Evolutionary conservation across 768 basidiomycete species (phyloP).

Genomic region (Lentinula edodes): DNA sequence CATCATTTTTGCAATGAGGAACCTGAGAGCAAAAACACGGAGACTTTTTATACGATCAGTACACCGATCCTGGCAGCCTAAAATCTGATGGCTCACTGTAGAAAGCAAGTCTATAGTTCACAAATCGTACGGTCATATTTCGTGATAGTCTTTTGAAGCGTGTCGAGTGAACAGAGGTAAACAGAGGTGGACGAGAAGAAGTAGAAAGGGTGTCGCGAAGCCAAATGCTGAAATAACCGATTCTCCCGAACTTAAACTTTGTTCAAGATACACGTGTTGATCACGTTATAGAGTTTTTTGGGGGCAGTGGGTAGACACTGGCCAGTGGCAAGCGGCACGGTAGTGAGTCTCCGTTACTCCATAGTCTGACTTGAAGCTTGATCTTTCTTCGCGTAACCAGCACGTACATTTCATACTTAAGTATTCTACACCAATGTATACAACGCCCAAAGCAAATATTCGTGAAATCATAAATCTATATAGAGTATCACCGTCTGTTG

Average conservation of each 20-base stretch:
- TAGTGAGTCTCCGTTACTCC: no score
- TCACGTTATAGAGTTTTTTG: neutral
- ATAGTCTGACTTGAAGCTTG: no score
- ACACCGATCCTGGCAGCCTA: neutral
- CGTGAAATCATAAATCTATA: neutral
- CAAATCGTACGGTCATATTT: constrained; percentile 59
- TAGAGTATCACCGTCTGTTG: constrained; percentile 16
- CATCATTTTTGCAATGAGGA: neutral
- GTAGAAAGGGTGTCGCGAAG: neutral
- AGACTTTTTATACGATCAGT: constrained; percentile 24
- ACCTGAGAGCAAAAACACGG: constrained; percentile 40
- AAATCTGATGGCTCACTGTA: constrained; percentile 33
- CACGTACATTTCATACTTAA: neutral
- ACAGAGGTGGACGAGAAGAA: neutral
- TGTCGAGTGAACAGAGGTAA: no score
- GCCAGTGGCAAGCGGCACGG: no score
- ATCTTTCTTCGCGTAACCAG: neutral
- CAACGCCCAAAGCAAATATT: neutral
- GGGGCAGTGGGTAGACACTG: no score
- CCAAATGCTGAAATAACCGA: neutral
- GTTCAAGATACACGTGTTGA: constrained; percentile 3
- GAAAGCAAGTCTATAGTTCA: constrained; percentile 45
- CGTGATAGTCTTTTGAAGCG: neutral
- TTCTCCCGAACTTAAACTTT: neutral
- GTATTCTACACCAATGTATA: neutral